Evolutionary conservation across 306 rosid genomes (phyloP).

Genomic region (Morella rubra): DNA sequence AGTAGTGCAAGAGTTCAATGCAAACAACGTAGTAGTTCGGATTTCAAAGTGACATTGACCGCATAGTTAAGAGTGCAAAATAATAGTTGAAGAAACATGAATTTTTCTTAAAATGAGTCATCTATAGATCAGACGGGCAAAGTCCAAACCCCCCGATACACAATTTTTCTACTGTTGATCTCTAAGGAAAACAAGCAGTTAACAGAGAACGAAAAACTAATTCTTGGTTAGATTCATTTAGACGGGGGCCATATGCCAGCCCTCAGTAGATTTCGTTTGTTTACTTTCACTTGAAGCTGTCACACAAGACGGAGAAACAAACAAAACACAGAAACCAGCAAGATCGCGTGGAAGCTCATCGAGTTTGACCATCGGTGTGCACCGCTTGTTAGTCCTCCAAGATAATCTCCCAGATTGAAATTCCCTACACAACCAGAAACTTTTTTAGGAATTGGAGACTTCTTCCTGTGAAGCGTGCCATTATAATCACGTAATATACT

Average conservation of each 20-base stretch:
- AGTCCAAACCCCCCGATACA: no score
- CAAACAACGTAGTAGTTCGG: no score
- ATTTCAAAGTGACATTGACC: no score
- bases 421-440: slow-evolving; percentile 40
- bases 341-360: slow-evolving; percentile 16
- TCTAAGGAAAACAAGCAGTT: no score
- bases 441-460: neutral
- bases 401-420: slow-evolving; percentile 57
- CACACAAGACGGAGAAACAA: slow-evolving; percentile 6
- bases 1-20: no score
- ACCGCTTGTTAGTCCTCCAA: slow-evolving; percentile 40
- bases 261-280: neutral
- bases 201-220: neutral
- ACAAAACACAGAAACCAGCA: slow-evolving; percentile 5
- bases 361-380: slow-evolving; percentile 26
- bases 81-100: no score
- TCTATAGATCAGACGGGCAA: neutral
- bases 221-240: neutral
- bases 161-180: no score
- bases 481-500: neutral
- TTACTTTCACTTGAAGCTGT: neutral
- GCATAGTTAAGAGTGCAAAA: no score
- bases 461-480: neutral
- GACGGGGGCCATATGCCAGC: neutral
- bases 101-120: neutral